Evolutionary conservation across 2,329 filamentous ascomycete genomes (phyloP).

Genomic region (Teratosphaeria nubilosa): DNA sequence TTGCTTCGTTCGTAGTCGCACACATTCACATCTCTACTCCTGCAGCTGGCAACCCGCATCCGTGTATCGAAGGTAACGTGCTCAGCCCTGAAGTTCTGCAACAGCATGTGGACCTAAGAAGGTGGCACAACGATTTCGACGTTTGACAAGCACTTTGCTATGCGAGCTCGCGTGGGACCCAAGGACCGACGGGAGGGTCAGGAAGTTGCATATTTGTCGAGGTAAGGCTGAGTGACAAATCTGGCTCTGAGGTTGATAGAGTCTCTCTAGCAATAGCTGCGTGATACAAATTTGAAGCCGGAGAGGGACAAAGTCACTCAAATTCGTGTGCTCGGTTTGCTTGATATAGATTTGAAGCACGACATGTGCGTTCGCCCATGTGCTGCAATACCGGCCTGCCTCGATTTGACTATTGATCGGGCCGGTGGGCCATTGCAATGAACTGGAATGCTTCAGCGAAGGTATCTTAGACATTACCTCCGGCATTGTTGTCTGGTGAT

Average conservation of each 20-base stretch:
- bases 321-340: background rate
- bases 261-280: background rate
- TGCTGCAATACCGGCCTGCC: background rate
- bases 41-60: background rate
- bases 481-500: too few species aligned
- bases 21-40: background rate
- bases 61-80: background rate
- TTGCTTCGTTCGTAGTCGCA: background rate
- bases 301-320: background rate
- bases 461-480: too few species aligned
- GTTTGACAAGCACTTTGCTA: background rate
- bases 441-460: too few species aligned
- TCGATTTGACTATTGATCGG: background rate
- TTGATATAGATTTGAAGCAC: background rate
- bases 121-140: background rate
- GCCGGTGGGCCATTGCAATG: too few species aligned
- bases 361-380: background rate
- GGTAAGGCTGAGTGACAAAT: background rate
- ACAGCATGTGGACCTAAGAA: background rate
- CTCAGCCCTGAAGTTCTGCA: background rate
- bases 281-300: background rate
- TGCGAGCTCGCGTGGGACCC: background rate
- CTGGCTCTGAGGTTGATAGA: background rate
- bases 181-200: background rate
- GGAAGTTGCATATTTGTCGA: background rate